Evolutionary conservation across 1,284 basidiomycete species (phyloP).

Genomic region (Ceratorhiza oryzae-sativae): DNA sequence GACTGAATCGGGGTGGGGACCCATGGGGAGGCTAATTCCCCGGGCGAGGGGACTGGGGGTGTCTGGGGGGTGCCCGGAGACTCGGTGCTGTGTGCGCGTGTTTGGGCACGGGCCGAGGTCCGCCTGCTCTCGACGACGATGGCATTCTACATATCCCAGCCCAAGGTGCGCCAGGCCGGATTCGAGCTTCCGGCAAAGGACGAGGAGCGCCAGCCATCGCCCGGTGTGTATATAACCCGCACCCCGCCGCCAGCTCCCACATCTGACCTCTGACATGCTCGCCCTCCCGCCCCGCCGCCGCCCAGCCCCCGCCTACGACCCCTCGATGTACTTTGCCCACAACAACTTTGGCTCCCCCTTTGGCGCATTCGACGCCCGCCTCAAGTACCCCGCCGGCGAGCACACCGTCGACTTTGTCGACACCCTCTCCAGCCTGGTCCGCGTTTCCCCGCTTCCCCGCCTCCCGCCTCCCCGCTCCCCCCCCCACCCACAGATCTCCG

Average conservation of each 20-base stretch:
- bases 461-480: constrained; percentile 2
- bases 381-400: constrained; percentile 9
- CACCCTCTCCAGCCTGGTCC: constrained; percentile 20
- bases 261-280: constrained; percentile 22
- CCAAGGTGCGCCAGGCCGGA: constrained; percentile 36
- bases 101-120: constrained; percentile 37
- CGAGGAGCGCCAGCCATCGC: constrained; percentile 32
- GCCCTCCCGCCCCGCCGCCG: constrained; percentile 35
- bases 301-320: constrained; percentile 31
- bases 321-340: constrained; percentile 36
- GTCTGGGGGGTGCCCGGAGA: constrained; percentile 2
- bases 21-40: constrained; percentile 20
- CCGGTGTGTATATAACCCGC: constrained; percentile 32
- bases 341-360: constrained; percentile 38
- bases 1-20: constrained; percentile 1
- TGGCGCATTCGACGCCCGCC: constrained; percentile 23
- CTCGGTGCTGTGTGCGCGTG: constrained; percentile 11
- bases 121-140: constrained; percentile 33
- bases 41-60: neutral
- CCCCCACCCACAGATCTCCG: constrained; percentile 18
- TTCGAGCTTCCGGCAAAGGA: constrained; percentile 35
- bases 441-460: constrained; percentile 17
- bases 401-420: constrained; percentile 25
- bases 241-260: neutral
- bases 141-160: constrained; percentile 35